A percentile compares a stretch with the other conserved stretches of the same genome.
phyloP scores from a whole-genome alignment of 768 basidiomycete genomes.

The Boletus tylopilopsis region DNA sequence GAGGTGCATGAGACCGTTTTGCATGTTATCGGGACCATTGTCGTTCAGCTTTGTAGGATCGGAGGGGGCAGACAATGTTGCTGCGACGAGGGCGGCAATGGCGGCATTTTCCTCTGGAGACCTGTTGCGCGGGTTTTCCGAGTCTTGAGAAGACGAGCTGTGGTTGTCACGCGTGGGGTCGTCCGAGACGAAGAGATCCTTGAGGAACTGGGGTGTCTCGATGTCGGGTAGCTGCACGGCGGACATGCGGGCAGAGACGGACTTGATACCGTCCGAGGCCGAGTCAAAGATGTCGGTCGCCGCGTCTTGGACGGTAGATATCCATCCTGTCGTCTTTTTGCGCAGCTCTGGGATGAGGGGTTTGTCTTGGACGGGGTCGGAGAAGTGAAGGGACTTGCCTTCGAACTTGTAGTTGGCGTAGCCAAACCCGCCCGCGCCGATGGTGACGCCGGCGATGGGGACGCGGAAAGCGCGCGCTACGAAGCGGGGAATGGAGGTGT shows the following conservation, averaged over 20 bases:
- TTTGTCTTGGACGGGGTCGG: neutral
- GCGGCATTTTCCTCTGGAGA: conserved; percentile 55
- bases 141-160: conserved; percentile 33
- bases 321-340: conserved; percentile 64
- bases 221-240: conserved; percentile 55
- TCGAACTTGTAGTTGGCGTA: conserved; percentile 98
- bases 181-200: conserved; percentile 48
- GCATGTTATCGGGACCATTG: conserved; percentile 42
- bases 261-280: conserved; percentile 65
- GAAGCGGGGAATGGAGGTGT: conserved; percentile 85
- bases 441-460: conserved; percentile 82
- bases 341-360: conserved; percentile 53
- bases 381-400: conserved; percentile 45
- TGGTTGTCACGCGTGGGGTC: conserved; percentile 31
- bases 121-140: conserved; percentile 36
- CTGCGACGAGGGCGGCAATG: conserved; percentile 72
- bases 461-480: conserved; percentile 84
- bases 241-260: conserved; percentile 55
- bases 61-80: conserved; percentile 73
- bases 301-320: conserved; percentile 60
- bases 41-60: conserved; percentile 40
- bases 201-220: conserved; percentile 64
- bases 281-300: conserved; percentile 60
- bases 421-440: conserved; percentile 87
- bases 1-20: conserved; percentile 88